Base-by-base conservation (phyloP, 345 rosid genomes). In the Salix purpurea region DNA sequence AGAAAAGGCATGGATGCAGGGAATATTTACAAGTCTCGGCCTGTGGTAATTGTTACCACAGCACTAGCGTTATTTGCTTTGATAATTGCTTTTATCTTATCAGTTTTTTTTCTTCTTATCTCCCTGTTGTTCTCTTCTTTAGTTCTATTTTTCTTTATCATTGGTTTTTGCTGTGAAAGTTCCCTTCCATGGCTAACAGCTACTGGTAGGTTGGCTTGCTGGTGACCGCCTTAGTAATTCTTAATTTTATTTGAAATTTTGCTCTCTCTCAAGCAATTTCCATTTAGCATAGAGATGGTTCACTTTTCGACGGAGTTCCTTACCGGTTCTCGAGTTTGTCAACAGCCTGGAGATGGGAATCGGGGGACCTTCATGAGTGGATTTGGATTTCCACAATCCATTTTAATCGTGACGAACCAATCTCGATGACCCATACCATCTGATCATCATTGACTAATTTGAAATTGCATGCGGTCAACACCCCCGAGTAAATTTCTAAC, bases 61-160 rank as follows among this genome's bases (percentile, higher is more conserved):
- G 83, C 84, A 83, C 82, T 69, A 19, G 85, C 87, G 84, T 88
- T 84, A 76, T 86, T 65, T 79, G 66, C 83, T 67, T 37, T 54
- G 39, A 39, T 67, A 80, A 75, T 44, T 30, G 10, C 44, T 66
- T 52, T 11, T 28, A 48, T 26, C 9, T 65, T 5, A 30, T 13
- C 7, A 54, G 2, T 42, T 2, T 60, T 48, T 15, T 32, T 36
- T 28, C 26, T 24, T 61, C 16, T 19, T 4, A 11, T 48, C 12
- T 19, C 30, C 19, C 14, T 67, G 2, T 3, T 5, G 16, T 23
- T 40, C 69, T 34, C 15, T n/a, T 36, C 12, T 16, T 66, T 4
- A 18, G 44, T 19, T 34, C 10, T 19, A 7, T 34, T 18, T 66
- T 34, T 10, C 10, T 18, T 7, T 66, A 21, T 30, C 18, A 16